Percentiles rank a stretch among this genome's conserved stretches.
phyloP scores from a whole-genome alignment of 805 yeast species.

The Zygosaccharomyces pseudorouxii region DNA sequence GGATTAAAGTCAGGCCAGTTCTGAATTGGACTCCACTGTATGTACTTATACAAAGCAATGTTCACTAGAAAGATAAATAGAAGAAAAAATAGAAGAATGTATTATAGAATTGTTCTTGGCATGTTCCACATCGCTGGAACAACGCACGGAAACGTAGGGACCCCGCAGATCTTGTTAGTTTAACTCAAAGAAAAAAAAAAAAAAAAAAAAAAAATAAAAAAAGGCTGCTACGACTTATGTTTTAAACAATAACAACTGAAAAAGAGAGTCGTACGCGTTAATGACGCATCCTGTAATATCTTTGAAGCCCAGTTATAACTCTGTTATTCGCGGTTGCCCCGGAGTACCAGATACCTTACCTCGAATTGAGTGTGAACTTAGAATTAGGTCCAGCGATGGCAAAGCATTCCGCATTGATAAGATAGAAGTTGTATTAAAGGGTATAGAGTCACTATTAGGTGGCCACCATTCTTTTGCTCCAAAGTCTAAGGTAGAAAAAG shows the following conservation, averaged over 20 bases:
- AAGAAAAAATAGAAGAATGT: not conserved
- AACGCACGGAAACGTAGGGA: constrained; percentile 4
- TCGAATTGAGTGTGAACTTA: constrained; percentile 52
- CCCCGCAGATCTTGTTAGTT: constrained; percentile 1
- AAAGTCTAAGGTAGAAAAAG: constrained; percentile 25
- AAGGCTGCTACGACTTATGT: not conserved
- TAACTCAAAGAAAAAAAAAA: not conserved
- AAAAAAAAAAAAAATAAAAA: too few species aligned
- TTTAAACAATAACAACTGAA: not conserved
- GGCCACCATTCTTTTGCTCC: constrained; percentile 19
- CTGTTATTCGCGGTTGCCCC: constrained; percentile 62
- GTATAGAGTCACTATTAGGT: constrained; percentile 45
- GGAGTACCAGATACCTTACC: constrained; percentile 62
- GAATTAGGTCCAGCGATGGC: constrained; percentile 49
- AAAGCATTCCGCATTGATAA: constrained; percentile 44
- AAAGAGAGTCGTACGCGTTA: not conserved
- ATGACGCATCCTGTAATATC: constrained; percentile 34
- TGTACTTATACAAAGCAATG: not conserved
- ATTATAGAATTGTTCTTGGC: not conserved
- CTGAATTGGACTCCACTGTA: not conserved
- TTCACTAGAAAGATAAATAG: not conserved
- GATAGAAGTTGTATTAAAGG: constrained; percentile 45
- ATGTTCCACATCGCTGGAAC: not conserved
- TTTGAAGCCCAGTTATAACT: constrained; percentile 47
- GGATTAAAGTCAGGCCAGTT: not conserved